phyloP scores from a whole-genome alignment of 2,329 filamentous ascomycete species.

The Ceratocystis albifundus region DNA sequence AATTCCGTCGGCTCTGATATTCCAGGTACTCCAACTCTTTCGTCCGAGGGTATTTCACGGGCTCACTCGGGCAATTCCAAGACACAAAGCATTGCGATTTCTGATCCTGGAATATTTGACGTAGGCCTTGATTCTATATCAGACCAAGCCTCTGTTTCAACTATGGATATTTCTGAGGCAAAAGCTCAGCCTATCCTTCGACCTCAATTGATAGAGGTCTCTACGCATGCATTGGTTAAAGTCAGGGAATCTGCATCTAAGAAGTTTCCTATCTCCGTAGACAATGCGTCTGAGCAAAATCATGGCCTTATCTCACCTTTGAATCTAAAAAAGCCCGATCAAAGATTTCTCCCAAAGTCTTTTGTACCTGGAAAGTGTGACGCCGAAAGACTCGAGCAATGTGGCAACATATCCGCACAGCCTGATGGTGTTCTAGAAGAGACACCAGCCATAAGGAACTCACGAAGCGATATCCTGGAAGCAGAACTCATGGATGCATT shows the following conservation, averaged over 20 bases:
- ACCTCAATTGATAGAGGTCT: constrained; percentile 24
- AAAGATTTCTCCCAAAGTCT: neutral
- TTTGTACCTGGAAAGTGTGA: neutral
- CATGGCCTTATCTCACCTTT: neutral
- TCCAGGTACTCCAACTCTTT: neutral
- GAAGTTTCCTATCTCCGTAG: neutral
- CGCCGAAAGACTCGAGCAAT: neutral
- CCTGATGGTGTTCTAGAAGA: neutral
- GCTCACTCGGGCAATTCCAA: neutral
- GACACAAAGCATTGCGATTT: neutral
- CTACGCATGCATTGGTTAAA: neutral
- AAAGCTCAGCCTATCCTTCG: constrained; percentile 25
- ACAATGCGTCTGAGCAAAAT: neutral
- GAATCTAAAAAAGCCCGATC: constrained; percentile 1
- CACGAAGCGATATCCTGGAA: constrained; percentile 1
- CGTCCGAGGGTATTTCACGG: neutral
- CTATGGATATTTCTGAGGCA: constrained; percentile 26
- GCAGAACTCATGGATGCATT: constrained; percentile 13
- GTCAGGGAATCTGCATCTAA: neutral
- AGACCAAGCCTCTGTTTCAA: constrained; percentile 26
- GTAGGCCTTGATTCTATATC: constrained; percentile 6
- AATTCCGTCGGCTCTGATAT: neutral
- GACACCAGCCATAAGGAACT: neutral
- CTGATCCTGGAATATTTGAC: neutral
- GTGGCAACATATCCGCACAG: neutral